phyloP scores from a whole-genome alignment of 768 basidiomycete genomes.

The Dacryopinax primogenitus region DNA sequence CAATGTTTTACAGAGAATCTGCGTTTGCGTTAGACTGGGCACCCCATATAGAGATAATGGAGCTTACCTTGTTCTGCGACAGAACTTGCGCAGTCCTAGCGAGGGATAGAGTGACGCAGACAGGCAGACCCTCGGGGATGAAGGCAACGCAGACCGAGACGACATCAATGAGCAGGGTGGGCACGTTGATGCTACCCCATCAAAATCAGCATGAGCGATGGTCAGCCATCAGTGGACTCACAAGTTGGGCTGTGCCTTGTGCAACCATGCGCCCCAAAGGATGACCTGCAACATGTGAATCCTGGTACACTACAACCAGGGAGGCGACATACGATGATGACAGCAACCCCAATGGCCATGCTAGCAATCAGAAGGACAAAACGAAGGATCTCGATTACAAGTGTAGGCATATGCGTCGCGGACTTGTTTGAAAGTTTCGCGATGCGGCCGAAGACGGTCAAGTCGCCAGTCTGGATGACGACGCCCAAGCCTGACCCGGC shows the following conservation, averaged over 20 bases:
- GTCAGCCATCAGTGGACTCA: slow-evolving; percentile 8
- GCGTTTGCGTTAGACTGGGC: background rate
- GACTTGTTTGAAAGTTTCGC: slow-evolving; percentile 40
- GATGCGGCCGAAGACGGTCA: slow-evolving; percentile 43
- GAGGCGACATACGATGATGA: slow-evolving; percentile 28
- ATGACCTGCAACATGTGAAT: slow-evolving; percentile 24
- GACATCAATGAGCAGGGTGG: slow-evolving; percentile 41
- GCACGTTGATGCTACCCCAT: slow-evolving; percentile 36
- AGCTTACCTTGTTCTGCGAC: slow-evolving; percentile 37
- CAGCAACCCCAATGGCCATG: slow-evolving; percentile 34
- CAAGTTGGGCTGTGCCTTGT: slow-evolving; percentile 16
- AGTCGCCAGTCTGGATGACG: slow-evolving; percentile 39
- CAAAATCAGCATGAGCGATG: slow-evolving; percentile 9
- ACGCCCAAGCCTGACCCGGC: slow-evolving; percentile 38
- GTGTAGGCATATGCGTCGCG: slow-evolving; percentile 33
- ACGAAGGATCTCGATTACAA: slow-evolving; percentile 43
- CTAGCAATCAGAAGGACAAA: slow-evolving; percentile 42
- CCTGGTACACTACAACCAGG: background rate
- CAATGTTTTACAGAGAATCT: slow-evolving; percentile 42
- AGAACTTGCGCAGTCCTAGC: slow-evolving; percentile 35
- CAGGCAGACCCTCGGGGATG: slow-evolving; percentile 39
- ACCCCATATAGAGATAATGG: slow-evolving; percentile 29
- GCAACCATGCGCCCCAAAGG: slow-evolving; percentile 33
- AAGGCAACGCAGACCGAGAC: slow-evolving; percentile 42
- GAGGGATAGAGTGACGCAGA: slow-evolving; percentile 40